Evolutionary conservation across 1,284 basidiomycete species (phyloP), one percentile per base, ranked within the genome.

Genomic region (Erythrobasidium hasegawianum): DNA sequence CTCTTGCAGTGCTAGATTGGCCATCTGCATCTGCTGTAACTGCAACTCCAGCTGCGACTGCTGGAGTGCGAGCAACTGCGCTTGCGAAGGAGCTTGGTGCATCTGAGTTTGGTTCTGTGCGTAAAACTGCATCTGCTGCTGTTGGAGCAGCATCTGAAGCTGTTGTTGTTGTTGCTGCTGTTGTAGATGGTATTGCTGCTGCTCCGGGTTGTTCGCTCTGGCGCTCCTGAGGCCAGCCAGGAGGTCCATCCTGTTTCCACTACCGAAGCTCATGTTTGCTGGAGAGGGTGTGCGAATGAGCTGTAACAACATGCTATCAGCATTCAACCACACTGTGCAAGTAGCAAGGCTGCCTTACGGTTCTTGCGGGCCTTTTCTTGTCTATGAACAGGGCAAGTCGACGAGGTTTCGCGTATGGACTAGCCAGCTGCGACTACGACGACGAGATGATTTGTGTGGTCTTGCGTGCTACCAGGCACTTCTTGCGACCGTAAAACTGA

Each of bases 41-140:
- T 65, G 62, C 43, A 65, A 49, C 49, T 65, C 62, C n/a, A 65
- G 29, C 62, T 65, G 62, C 33, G 62, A 57, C 38, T 65, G 62
- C 47, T 65, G 62, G 10, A 65, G 22, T 7, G 62, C 62, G 52
- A 65, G 33, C 7, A 65, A 27, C 22, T 57, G 55, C 45, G 55
- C 55, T 53, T 65, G 62, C 45, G 61, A 52, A 27, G 52, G 40
- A 13, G 41, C 47, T n/a, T 64, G 61, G 40, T 41, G 24, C 33
- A 33, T 33, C 27, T 65, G 54, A 10, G 39, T 40, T 16, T 57
- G 53, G 7, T 47, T 45, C 54, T 57, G 61, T 4, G 22, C 18
- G 22, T 53, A 29, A 8, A 18, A 53, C 10, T 53, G 50, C 22
- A 43, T 33, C 50, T 57, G 55, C 43, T 49, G 61, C 18, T 47